Conservation (phyloP, 1,284 basidiomycete species). For the Heterobasidion parviporum region DNA sequence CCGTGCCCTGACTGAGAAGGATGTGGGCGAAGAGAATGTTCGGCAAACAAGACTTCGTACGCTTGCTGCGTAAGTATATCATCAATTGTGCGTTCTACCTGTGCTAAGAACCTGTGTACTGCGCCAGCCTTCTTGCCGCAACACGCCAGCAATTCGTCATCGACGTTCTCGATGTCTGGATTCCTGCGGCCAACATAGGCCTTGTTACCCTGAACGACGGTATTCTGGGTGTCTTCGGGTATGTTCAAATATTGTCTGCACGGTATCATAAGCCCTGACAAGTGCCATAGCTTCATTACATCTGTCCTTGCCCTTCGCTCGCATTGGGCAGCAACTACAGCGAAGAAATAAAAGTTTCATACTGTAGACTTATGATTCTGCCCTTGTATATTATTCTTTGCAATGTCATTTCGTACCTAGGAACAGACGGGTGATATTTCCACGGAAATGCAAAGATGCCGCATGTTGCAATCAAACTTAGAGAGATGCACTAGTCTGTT, state of each 20-base stretch:
- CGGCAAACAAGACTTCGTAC: slow-evolving; percentile 53
- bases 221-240: slow-evolving; percentile 79
- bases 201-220: slow-evolving; percentile 84
- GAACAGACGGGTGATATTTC: no score
- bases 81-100: slow-evolving; percentile 1
- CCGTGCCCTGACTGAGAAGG: slow-evolving; percentile 46
- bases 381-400: neutral
- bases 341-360: slow-evolving; percentile 5
- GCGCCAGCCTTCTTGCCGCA: slow-evolving; percentile 51
- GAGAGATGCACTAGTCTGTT: neutral
- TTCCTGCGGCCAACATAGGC: slow-evolving; percentile 82
- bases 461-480: no score
- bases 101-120: neutral
- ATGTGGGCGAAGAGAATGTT: slow-evolving; percentile 59
- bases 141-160: slow-evolving; percentile 74
- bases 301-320: slow-evolving; percentile 46
- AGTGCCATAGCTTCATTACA: slow-evolving; percentile 39
- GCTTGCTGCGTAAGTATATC: slow-evolving; percentile 42
- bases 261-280: slow-evolving; percentile 2
- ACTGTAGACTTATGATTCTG: neutral
- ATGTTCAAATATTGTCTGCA: slow-evolving; percentile 17
- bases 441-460: no score
- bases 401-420: neutral
- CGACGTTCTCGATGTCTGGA: slow-evolving; percentile 80
- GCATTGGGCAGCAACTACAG: slow-evolving; percentile 47